Percentiles rank a stretch among this genome's conserved stretches.
These are phyloP conservation scores for Phanerochaete sordida DNA, from an alignment of 768 basidiomycete genomes.

Conservation along the genomic window DNA sequence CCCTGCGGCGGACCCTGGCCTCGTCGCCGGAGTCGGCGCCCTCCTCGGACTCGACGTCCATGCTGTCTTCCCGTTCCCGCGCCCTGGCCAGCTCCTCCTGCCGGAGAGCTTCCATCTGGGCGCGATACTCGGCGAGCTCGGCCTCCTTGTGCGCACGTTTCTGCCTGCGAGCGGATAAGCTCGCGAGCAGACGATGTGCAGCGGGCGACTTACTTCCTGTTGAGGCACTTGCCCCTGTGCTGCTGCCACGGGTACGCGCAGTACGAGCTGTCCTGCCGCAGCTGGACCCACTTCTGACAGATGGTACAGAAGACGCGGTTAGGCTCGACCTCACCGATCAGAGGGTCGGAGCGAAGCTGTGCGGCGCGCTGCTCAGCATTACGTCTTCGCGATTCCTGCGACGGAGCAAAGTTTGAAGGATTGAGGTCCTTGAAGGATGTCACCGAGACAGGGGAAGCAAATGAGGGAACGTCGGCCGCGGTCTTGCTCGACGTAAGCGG, in stretches of 20 bases:
- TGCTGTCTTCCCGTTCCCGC: conserved; percentile 28
- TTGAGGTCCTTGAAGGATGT: conserved; percentile 54
- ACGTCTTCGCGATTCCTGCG: conserved; percentile 62
- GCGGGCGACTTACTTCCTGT: conserved; percentile 53
- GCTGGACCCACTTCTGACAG: conserved; percentile 81
- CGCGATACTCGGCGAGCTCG: conserved; percentile 46
- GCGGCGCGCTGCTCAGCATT: conserved; percentile 81
- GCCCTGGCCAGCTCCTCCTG: conserved; percentile 19
- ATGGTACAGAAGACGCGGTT: conserved; percentile 63
- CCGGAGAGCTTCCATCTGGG: conserved; percentile 25
- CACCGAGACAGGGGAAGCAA: conserved; percentile 7
- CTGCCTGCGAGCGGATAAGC: conserved; percentile 37
- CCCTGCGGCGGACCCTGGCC: conserved; percentile 9
- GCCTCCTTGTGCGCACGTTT: conserved; percentile 53
- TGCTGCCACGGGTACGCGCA: conserved; percentile 83
- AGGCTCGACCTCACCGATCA: conserved; percentile 69
- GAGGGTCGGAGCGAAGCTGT: conserved; percentile 58
- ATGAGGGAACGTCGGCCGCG: background rate
- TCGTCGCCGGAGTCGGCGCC: conserved; percentile 21
- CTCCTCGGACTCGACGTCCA: conserved; percentile 36
- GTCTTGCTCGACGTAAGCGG: background rate
- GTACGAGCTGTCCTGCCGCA: conserved; percentile 73
- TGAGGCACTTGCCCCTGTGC: conserved; percentile 72
- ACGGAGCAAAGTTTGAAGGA: conserved; percentile 51
- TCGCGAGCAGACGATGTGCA: background rate